A percentile compares a stretch with the other conserved stretches of the same genome.
phyloP scores from a whole-genome alignment of 2,329 filamentous ascomycete genomes.

The Colletotrichum somersetense region DNA sequence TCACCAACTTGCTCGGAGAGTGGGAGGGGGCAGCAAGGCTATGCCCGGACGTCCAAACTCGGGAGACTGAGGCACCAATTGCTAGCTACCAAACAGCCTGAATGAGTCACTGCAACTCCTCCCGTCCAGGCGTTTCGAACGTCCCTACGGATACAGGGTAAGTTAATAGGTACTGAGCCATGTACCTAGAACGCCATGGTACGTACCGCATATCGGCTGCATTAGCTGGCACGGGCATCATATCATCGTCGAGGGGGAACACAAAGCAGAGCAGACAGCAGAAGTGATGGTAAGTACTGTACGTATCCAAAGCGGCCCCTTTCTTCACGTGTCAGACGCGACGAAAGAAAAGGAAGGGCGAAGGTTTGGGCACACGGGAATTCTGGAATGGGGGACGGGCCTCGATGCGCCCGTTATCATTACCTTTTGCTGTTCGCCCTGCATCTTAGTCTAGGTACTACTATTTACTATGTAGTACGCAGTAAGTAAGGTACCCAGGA shows the following conservation, averaged over 20 bases:
- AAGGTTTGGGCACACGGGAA: neutral
- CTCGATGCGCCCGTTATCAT: constrained; percentile 11
- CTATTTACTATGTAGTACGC: no score
- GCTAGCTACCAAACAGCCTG: neutral
- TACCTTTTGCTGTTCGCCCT: constrained; percentile 20
- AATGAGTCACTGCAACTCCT: constrained; percentile 9
- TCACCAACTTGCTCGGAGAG: neutral
- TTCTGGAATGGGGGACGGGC: neutral
- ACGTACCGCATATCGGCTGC: neutral
- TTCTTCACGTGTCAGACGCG: constrained; percentile 35
- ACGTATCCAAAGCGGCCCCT: constrained; percentile 4
- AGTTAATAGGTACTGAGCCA: no score
- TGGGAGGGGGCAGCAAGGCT: neutral
- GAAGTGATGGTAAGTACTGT: neutral
- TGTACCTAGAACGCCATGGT: neutral
- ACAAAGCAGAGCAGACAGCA: neutral
- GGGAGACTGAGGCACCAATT: neutral
- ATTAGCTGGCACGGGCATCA: constrained; percentile 5
- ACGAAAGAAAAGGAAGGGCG: neutral
- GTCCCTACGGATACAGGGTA: no score
- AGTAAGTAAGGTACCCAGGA: constrained; percentile 1
- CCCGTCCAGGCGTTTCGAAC: constrained; percentile 7
- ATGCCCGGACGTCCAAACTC: neutral
- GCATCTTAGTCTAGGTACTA: neutral
- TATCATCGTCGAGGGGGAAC: neutral